Percentiles rank a stretch among this genome's conserved stretches.
Conservation (phyloP, 2,329 filamentous ascomycete species). For the Colletotrichum graminicola region DNA sequence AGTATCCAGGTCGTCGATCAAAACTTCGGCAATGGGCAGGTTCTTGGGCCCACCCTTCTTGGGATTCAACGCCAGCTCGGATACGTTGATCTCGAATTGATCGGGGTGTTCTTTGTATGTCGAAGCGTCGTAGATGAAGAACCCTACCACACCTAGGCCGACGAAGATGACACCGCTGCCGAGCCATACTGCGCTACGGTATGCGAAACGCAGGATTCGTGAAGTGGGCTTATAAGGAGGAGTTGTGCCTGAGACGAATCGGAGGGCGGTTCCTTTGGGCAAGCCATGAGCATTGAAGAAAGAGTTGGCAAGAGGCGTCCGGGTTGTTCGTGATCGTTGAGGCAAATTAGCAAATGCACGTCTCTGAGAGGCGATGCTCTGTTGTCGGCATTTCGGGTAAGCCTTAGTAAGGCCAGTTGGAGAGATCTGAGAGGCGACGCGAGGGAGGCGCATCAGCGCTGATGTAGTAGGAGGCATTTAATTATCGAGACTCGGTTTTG, state of each 20-base stretch:
- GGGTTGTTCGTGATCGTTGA: constrained; percentile 31
- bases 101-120: constrained; percentile 84
- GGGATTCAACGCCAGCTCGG: constrained; percentile 84
- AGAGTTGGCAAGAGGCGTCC: constrained; percentile 33
- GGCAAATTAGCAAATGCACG: constrained; percentile 35
- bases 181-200: constrained; percentile 76
- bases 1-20: constrained; percentile 89
- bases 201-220: constrained; percentile 68
- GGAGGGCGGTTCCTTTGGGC: constrained; percentile 46
- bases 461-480: constrained; percentile 40
- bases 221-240: constrained; percentile 63
- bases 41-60: constrained; percentile 92
- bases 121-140: constrained; percentile 94
- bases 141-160: constrained; percentile 77
- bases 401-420: constrained; percentile 21
- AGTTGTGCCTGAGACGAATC: constrained; percentile 62
- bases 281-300: constrained; percentile 37
- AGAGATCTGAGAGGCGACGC: constrained; percentile 20
- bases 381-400: constrained; percentile 19
- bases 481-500: constrained; percentile 10
- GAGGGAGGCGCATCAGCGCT: constrained; percentile 36
- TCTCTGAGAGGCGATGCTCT: constrained; percentile 27
- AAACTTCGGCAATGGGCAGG: constrained; percentile 86
- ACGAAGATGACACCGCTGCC: constrained; percentile 82
- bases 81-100: constrained; percentile 82